Evolutionary conservation across 2,329 filamentous ascomycete species (phyloP).

Genomic region (Septoria petroselini): DNA sequence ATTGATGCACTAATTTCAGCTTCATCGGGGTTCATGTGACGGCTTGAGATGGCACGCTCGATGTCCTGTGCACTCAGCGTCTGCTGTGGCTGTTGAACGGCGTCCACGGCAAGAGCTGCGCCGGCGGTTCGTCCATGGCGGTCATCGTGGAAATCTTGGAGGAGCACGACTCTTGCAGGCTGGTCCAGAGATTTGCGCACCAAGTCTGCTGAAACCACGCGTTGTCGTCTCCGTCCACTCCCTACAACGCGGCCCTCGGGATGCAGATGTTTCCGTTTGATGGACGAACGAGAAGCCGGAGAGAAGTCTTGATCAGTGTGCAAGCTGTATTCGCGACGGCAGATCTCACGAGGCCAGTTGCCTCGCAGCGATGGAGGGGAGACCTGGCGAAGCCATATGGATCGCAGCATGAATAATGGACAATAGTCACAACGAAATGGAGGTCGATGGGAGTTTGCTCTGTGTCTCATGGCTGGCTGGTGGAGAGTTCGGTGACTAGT

Average conservation of each 20-base stretch:
- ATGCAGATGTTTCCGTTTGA: conserved; percentile 9
- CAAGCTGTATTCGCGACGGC: too few relatives aligned
- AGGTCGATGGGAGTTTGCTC: too few relatives aligned
- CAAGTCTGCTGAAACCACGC: conserved; percentile 26
- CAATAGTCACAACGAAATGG: too few relatives aligned
- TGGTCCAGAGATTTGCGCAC: conserved; percentile 28
- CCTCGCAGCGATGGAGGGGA: too few relatives aligned
- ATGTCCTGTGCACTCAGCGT: conserved; percentile 27
- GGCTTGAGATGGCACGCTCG: conserved; percentile 22
- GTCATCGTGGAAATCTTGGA: conserved; percentile 20
- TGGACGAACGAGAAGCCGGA: too few relatives aligned
- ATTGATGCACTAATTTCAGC: conserved; percentile 33
- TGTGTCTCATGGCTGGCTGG: too few relatives aligned
- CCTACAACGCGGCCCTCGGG: conserved; percentile 30
- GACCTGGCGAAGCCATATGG: too few relatives aligned
- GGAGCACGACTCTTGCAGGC: conserved; percentile 28
- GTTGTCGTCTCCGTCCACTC: conserved; percentile 30
- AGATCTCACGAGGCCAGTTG: too few relatives aligned
- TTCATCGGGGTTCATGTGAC: conserved; percentile 22
- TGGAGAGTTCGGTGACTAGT: too few relatives aligned
- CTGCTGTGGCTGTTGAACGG: not conserved
- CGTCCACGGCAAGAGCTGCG: not conserved
- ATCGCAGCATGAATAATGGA: too few relatives aligned
- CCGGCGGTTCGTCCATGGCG: not conserved
- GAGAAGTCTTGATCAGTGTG: too few relatives aligned